phyloP scores from a whole-genome alignment of 1,284 basidiomycete species.

The Boletus smithii region DNA sequence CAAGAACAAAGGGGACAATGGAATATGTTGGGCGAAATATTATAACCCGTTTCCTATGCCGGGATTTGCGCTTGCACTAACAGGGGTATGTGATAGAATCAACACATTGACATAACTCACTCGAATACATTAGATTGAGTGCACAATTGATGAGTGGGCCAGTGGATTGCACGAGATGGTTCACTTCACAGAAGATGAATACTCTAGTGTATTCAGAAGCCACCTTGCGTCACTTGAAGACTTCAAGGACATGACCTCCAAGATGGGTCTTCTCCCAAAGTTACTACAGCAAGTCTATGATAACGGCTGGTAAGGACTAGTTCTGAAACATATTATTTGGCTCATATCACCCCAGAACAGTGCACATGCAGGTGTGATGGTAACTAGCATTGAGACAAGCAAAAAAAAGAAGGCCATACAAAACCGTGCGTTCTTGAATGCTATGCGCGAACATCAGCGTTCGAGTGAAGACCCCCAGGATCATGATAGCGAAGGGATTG shows the following conservation, averaged over 20 bases:
- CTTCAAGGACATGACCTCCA: background rate
- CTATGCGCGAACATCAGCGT: too few relatives aligned
- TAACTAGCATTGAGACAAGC: too few relatives aligned
- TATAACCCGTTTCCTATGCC: background rate
- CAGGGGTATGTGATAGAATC: background rate
- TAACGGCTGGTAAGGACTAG: background rate
- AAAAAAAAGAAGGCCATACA: too few relatives aligned
- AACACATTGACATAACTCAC: too few relatives aligned
- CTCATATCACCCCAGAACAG: too few relatives aligned
- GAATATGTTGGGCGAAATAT: background rate
- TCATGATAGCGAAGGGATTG: too few relatives aligned
- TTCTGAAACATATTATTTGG: too few relatives aligned
- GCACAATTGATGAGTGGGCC: background rate
- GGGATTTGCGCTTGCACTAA: background rate
- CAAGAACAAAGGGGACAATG: background rate
- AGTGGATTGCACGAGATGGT: background rate
- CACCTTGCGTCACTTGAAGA: background rate
- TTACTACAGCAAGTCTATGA: background rate
- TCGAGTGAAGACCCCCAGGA: too few relatives aligned
- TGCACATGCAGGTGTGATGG: too few relatives aligned
- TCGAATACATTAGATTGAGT: slow-evolving; percentile 2
- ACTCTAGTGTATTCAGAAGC: background rate
- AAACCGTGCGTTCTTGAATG: too few relatives aligned
- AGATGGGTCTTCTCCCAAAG: background rate
- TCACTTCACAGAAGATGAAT: background rate